Evolutionary conservation across 352 stramenopile species (phyloP), one percentile per base, ranked within the genome.

Genomic region (Albugo candida): DNA sequence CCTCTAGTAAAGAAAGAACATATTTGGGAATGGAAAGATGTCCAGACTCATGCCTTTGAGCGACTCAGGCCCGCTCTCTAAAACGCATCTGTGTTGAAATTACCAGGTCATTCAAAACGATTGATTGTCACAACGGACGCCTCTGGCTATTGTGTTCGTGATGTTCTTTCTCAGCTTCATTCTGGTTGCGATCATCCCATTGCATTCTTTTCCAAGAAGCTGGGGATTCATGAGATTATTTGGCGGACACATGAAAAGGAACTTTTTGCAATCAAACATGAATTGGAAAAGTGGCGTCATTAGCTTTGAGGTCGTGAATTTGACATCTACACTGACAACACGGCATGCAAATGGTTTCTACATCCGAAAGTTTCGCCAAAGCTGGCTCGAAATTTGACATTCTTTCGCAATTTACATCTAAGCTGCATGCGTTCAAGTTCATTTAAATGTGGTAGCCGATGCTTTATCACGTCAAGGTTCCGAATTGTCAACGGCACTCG

Each of bases 121-220:
- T 11, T 67, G 14, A 47, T 67, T 14, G 48, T 67, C 0, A 67
- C 52, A 2, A 67, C 51, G 0, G 63, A 73, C 20, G 54, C 58
- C 1, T 64, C 49, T 13, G 35, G 2, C 13, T 47, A 57, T 43
- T 57, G 52, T 37, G 27, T 53, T 16, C 44, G 52, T 41, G 52
- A 18, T 14, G 19, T 48, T 1, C 40, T 52, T 34, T 51, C 41
- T 13, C 36, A 52, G 16, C 8, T 48, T 13, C 46, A 54, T 39
- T 39, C 41, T 18, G 48, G 37, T 11, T 5, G 41, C 12, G 49
- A 52, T 51, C 55, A 56, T 24, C 51, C 57, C 0, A 49, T 69
- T 3, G 56, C 56, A 0, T 70, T 63, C 35, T 54, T 48, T 20
- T 54, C 37, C 43, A 50, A 62, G 52, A 58, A 55, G 20, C 42